A percentile compares a stretch with the other conserved stretches of the same genome.
Evolutionary conservation across 352 stramenopile species (phyloP).

Genomic region (Globisporangium sylvaticum): DNA sequence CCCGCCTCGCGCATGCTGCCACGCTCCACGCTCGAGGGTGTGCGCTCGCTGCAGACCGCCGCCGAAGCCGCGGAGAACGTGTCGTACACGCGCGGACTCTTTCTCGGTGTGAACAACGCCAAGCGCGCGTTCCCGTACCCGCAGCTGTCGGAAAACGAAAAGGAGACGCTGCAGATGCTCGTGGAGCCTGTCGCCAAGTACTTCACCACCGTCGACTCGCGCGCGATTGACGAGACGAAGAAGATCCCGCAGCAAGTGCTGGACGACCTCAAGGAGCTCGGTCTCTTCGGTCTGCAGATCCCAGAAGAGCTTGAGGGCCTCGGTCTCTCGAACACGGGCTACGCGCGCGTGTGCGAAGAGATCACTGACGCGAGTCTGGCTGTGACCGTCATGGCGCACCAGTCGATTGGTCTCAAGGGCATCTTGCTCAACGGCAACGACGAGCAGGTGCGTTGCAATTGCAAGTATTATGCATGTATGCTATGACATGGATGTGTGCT

Average conservation of each 20-base stretch:
- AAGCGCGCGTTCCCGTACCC: conserved; percentile 79
- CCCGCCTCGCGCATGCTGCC: conserved; percentile 14
- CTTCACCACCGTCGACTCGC: conserved; percentile 66
- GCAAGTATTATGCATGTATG: neutral
- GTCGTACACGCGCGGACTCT: conserved; percentile 80
- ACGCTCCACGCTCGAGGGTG: conserved; percentile 10
- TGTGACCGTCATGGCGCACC: conserved; percentile 85
- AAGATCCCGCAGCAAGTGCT: conserved; percentile 67
- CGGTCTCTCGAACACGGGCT: conserved; percentile 81
- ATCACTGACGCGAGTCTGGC: conserved; percentile 74
- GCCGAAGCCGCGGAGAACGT: conserved; percentile 58
- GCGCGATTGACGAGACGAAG: conserved; percentile 80
- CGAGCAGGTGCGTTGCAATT: conserved; percentile 24
- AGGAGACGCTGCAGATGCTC: conserved; percentile 83
- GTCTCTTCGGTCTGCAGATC: conserved; percentile 86
- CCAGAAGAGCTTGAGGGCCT: conserved; percentile 72
- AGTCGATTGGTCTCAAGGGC: conserved; percentile 86
- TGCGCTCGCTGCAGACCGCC: conserved; percentile 61
- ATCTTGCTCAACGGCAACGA: conserved; percentile 87
- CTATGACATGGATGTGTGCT: neutral
- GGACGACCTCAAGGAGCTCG: conserved; percentile 76
- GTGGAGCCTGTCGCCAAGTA: conserved; percentile 80
- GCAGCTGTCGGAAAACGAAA: conserved; percentile 58
- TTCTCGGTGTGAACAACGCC: conserved; percentile 81
- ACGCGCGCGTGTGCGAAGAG: conserved; percentile 83